Evolutionary conservation across 2,329 filamentous ascomycete genomes (phyloP), one percentile per base, ranked within the genome.

Genomic region (Endoconidiophora laricicola): DNA sequence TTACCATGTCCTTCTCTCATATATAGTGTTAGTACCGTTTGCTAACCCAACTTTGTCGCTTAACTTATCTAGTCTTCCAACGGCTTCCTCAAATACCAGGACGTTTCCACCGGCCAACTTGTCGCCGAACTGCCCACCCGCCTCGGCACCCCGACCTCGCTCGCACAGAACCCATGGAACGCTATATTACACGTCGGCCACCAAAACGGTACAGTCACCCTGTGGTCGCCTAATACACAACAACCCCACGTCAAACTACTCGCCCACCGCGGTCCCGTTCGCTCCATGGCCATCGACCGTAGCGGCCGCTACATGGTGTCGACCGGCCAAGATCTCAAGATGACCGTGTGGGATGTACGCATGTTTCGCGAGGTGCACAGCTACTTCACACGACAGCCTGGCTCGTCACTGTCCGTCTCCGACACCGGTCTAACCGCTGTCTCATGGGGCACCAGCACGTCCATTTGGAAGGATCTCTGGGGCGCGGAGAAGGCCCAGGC

Each of bases 241-340:
- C 83, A 86, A 0, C 83, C 91, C 0, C 73, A 95, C 6, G 90
- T 95, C 46, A 96, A 95, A 65, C 75, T 96, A 37, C 74, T 95
- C 37, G 85, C 86, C 12, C 90, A 98, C 65, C 76, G 78, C 52
- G 91, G 91, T 4, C 91, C 91, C 0, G 87, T 98, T 3, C 79
- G 88, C 50, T 81, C 84, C 9, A 63, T 95, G 45, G 85, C 86
- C 2, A 73, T 96, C 40, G 90, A 98, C 61, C 76, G 88, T 53
- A 84, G 90, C 62, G 91, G 91, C 20, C 78, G 83, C 52, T 98
- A 95, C 67, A 95, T 96, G 90, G 86, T 94, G 9, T 86, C 87
- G 3, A 81, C 86, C 0, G 90, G 88, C 1, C 86, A 94, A 61
- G 90, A 95, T 62, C 72, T 79, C 56, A 86, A 83, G 61, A 93